phyloP scores from a whole-genome alignment of 2,329 filamentous ascomycete species.

The Colletotrichum brevisporum region DNA sequence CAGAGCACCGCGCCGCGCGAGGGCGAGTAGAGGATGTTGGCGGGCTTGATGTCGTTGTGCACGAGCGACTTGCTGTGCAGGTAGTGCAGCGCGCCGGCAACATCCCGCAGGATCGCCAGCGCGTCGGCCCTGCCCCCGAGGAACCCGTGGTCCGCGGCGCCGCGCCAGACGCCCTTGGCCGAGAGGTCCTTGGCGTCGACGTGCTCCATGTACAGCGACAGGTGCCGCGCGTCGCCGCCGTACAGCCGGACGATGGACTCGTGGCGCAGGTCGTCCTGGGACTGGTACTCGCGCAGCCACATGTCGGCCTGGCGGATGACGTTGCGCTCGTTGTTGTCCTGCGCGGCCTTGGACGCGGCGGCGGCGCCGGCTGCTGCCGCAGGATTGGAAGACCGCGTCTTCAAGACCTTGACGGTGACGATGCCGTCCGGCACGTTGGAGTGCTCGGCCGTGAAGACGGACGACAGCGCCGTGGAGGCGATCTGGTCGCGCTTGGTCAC shows the following conservation, averaged over 20 bases:
- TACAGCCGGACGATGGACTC: conserved; percentile 71
- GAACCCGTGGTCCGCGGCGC: conserved; percentile 62
- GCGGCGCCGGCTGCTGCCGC: too few species aligned
- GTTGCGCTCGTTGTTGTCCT: conserved; percentile 66
- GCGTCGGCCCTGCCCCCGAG: conserved; percentile 64
- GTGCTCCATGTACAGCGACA: conserved; percentile 74
- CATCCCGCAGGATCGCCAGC: conserved; percentile 67
- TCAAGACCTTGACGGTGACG: conserved; percentile 73
- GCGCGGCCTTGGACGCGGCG: conserved; percentile 36
- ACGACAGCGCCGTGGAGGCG: conserved; percentile 67
- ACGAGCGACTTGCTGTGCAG: conserved; percentile 67
- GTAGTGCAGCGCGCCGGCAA: conserved; percentile 68
- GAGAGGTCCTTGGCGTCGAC: conserved; percentile 70
- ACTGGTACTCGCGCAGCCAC: conserved; percentile 71
- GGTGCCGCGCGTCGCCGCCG: conserved; percentile 71
- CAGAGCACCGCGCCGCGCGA: conserved; percentile 72
- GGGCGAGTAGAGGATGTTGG: conserved; percentile 72
- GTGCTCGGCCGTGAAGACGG: conserved; percentile 69
- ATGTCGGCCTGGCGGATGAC: conserved; percentile 72
- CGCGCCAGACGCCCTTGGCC: conserved; percentile 64
- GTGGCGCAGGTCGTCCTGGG: conserved; percentile 68
- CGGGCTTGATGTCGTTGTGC: conserved; percentile 75
- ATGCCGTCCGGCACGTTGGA: conserved; percentile 67
- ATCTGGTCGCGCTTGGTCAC: conserved; percentile 71
- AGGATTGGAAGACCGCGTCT: conserved; percentile 58